Evolutionary conservation across 441 rosid species (phyloP).

Genomic region (Raphanus hybrid): DNA sequence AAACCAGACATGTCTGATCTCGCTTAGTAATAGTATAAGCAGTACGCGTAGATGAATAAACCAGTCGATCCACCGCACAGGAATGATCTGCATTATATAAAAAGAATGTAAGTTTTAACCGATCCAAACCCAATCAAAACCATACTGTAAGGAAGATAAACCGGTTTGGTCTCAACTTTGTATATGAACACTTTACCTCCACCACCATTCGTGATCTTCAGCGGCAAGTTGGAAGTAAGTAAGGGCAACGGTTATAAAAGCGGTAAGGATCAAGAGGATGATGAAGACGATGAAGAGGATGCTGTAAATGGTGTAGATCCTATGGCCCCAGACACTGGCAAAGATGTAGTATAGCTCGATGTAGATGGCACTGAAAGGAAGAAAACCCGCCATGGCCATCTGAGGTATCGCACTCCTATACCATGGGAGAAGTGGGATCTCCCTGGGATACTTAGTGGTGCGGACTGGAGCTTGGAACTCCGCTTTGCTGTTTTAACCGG

Average conservation of each 20-base stretch:
- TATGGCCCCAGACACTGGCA: background rate
- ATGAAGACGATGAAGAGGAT: constrained; percentile 1
- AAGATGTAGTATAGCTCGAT: background rate
- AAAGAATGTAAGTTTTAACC: too few relatives aligned
- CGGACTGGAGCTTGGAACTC: too few relatives aligned
- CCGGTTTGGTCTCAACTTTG: background rate
- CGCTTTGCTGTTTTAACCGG: too few relatives aligned
- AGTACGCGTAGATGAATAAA: background rate
- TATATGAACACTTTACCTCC: background rate
- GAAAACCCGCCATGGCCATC: background rate
- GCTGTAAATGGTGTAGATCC: background rate
- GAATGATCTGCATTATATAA: background rate
- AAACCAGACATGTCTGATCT: background rate
- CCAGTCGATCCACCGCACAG: background rate
- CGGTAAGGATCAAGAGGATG: background rate
- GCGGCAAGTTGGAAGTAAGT: background rate
- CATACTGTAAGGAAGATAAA: background rate
- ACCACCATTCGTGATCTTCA: background rate
- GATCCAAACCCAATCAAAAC: background rate
- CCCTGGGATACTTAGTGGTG: background rate
- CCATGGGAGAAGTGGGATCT: background rate
- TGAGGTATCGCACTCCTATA: background rate
- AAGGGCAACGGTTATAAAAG: background rate
- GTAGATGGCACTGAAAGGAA: background rate
- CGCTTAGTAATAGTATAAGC: background rate